phyloP scores from a whole-genome alignment of 371 early-diverging fungal species.

The Chytridium lagenaria region DNA sequence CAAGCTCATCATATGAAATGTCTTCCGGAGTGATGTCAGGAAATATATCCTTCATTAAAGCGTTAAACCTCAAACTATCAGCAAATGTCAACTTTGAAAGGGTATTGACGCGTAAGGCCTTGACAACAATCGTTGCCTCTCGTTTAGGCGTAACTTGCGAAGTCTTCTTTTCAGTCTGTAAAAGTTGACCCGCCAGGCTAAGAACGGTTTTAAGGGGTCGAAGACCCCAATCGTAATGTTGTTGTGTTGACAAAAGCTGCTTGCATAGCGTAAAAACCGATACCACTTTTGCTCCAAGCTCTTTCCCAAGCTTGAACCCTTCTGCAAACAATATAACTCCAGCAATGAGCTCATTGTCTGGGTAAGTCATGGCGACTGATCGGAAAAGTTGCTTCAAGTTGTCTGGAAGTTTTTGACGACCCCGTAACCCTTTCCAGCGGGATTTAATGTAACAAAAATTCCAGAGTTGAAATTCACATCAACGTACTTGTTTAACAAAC shows the following conservation, averaged over 20 bases:
- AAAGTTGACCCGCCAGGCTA: slow-evolving; percentile 53
- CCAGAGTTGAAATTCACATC: slow-evolving; percentile 56
- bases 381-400: slow-evolving; percentile 67
- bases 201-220: slow-evolving; percentile 61
- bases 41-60: slow-evolving; percentile 59
- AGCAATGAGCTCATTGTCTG: slow-evolving; percentile 59
- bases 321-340: slow-evolving; percentile 61
- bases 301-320: slow-evolving; percentile 56
- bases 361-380: slow-evolving; percentile 65
- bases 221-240: slow-evolving; percentile 68
- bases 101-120: slow-evolving; percentile 59
- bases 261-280: slow-evolving; percentile 59
- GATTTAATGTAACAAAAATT: slow-evolving; percentile 72
- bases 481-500: slow-evolving; percentile 47
- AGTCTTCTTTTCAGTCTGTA: slow-evolving; percentile 46
- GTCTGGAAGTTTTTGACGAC: slow-evolving; percentile 68
- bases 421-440: slow-evolving; percentile 67
- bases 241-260: slow-evolving; percentile 54
- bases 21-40: slow-evolving; percentile 48
- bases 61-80: slow-evolving; percentile 51
- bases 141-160: slow-evolving; percentile 27
- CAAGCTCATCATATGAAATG: slow-evolving; percentile 49
- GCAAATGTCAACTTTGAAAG: slow-evolving; percentile 59
- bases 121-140: slow-evolving; percentile 50
- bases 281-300: slow-evolving; percentile 58